Evolutionary conservation across 352 stramenopile genomes (phyloP).

Genomic region (Pythium phragmitis): DNA sequence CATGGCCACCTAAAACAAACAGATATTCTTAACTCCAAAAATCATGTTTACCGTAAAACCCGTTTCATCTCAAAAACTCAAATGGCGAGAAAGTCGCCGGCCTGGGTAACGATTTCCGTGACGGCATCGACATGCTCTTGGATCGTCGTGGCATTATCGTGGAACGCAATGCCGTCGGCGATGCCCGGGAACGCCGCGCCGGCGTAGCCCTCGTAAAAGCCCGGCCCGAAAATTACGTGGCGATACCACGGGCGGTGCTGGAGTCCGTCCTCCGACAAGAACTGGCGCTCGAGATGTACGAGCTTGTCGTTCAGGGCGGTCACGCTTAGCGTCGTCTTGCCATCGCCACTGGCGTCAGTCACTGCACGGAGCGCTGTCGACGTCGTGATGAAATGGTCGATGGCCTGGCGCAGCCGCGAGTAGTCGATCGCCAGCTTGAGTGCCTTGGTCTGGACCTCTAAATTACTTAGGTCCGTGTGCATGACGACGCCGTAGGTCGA

Average conservation of each 20-base stretch:
- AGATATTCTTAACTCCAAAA: background rate
- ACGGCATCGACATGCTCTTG: slow-evolving; percentile 1
- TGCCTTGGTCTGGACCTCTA: slow-evolving; percentile 9
- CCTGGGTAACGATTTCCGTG: background rate
- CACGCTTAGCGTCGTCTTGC: too few relatives aligned
- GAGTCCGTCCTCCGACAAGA: slow-evolving; percentile 10
- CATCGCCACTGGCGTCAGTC: background rate
- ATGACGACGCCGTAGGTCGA: slow-evolving; percentile 27
- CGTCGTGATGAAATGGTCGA: slow-evolving; percentile 10
- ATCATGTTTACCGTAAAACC: slow-evolving; percentile 13
- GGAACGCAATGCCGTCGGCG: slow-evolving; percentile 11
- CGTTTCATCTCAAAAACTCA: background rate
- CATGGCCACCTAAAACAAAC: slow-evolving; percentile 41
- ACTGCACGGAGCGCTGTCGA: background rate
- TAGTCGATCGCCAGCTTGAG: slow-evolving; percentile 12
- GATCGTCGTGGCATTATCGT: slow-evolving; percentile 14
- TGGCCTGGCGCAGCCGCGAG: slow-evolving; percentile 4
- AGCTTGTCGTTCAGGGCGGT: slow-evolving; percentile 11
- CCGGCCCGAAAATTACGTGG: slow-evolving; percentile 15
- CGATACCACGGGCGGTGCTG: slow-evolving; percentile 9
- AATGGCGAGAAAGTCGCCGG: background rate
- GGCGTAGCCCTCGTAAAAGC: slow-evolving; percentile 11
- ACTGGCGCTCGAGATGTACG: slow-evolving; percentile 14
- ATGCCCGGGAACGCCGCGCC: slow-evolving; percentile 12
- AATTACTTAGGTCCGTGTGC: slow-evolving; percentile 29